Conservation (phyloP, 139 green algal genomes). For the Gonium pectorale region DNA sequence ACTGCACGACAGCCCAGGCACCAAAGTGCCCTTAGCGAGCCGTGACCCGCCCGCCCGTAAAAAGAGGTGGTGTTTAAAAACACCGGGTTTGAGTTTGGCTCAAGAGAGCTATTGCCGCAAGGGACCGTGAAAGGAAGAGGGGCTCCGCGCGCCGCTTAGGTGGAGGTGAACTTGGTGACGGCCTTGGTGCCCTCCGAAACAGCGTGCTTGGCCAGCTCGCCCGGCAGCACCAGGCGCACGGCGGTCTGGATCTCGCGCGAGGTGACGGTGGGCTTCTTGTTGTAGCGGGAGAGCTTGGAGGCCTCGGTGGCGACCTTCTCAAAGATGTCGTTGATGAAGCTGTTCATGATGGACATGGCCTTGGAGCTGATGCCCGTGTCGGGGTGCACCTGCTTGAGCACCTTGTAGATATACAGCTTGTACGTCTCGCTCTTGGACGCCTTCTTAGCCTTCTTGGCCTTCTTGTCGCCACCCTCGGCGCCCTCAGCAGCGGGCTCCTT, state of each 20-base stretch:
- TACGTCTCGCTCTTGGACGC: constrained; percentile 85
- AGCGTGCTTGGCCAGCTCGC: constrained; percentile 91
- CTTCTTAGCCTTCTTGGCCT: too few relatives aligned
- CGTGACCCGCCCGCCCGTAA: too few relatives aligned
- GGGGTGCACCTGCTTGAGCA: constrained; percentile 94
- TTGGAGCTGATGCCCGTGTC: constrained; percentile 97
- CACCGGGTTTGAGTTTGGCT: too few relatives aligned
- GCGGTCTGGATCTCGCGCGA: constrained; percentile 85
- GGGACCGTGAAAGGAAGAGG: too few relatives aligned
- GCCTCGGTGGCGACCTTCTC: constrained; percentile 92
- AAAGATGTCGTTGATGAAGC: constrained; percentile 96
- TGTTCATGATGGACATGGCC: constrained; percentile 99
- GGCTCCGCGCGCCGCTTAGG: too few relatives aligned
- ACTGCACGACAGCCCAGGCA: too few relatives aligned
- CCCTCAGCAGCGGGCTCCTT: background rate
- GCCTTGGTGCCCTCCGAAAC: too few relatives aligned
- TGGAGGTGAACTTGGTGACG: too few relatives aligned
- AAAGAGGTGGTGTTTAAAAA: too few relatives aligned
- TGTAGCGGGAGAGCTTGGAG: constrained; percentile 76
- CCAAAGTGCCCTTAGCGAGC: too few relatives aligned
- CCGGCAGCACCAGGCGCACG: constrained; percentile 85
- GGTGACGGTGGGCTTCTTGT: constrained; percentile 95
- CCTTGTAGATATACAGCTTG: constrained; percentile 99
- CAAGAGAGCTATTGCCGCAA: too few relatives aligned
- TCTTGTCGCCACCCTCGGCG: too few relatives aligned